A percentile compares a stretch with the other conserved stretches of the same genome.
Conservation (phyloP, 1,139 yeast genomes). For the Scheffersomyces stambukii region DNA sequence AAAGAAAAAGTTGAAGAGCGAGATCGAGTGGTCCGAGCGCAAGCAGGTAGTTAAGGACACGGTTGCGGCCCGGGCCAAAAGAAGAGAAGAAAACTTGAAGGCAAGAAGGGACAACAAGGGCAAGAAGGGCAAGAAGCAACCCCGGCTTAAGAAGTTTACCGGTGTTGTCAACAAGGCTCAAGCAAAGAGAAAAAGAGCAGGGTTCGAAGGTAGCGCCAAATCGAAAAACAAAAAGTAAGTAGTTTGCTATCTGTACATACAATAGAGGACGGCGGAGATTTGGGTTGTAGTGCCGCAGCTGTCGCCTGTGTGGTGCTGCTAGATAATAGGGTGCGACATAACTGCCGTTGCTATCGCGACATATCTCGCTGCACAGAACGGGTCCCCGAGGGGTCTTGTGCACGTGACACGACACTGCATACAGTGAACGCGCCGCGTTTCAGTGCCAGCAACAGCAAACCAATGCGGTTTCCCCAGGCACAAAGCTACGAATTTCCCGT, state of each 20-base stretch:
- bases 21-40: constrained; percentile 83
- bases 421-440: no score
- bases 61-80: constrained; percentile 69
- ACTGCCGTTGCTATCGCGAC: no score
- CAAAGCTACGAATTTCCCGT: no score
- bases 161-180: constrained; percentile 43
- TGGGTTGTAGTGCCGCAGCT: no score
- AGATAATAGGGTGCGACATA: no score
- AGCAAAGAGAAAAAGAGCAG: constrained; percentile 46
- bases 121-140: constrained; percentile 62
- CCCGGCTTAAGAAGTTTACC: constrained; percentile 64
- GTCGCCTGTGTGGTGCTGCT: no score
- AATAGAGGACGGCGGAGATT: no score
- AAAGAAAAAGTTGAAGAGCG: constrained; percentile 73
- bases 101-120: constrained; percentile 80
- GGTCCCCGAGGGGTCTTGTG: no score
- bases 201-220: constrained; percentile 53
- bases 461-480: no score
- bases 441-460: no score
- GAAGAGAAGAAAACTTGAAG: constrained; percentile 86
- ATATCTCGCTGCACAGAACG: no score
- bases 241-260: constrained; percentile 1
- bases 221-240: constrained; percentile 24
- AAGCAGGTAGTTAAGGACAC: constrained; percentile 73
- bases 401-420: no score